Percentiles rank a stretch among this genome's conserved stretches.
These are phyloP conservation scores for Colletotrichum scovillei DNA, from an alignment of 2,329 filamentous ascomycete species.

Conservation along the genomic window DNA sequence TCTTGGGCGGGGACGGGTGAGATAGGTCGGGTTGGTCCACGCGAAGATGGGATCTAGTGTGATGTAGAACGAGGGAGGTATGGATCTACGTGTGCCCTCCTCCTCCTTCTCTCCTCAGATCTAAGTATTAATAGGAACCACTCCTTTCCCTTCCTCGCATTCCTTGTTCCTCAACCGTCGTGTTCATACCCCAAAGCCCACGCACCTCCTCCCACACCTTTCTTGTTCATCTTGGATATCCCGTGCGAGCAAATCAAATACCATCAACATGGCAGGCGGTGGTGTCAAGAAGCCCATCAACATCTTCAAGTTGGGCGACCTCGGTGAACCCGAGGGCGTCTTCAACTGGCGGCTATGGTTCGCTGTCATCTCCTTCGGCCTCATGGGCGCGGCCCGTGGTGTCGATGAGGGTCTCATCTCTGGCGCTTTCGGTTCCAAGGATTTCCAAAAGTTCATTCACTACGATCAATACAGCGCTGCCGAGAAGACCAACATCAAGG, in stretches of 20 bases:
- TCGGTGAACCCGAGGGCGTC: constrained; percentile 75
- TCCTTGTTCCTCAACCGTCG: constrained; percentile 10
- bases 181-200: constrained; percentile 25
- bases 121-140: constrained; percentile 26
- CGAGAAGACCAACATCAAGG: constrained; percentile 75
- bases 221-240: background rate
- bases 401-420: constrained; percentile 85
- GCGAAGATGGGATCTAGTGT: constrained; percentile 15
- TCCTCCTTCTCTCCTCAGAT: background rate
- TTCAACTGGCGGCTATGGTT: constrained; percentile 86
- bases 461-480: constrained; percentile 63
- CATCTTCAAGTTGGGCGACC: constrained; percentile 72
- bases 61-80: background rate
- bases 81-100: background rate
- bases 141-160: background rate
- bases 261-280: constrained; percentile 42
- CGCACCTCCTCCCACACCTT: background rate
- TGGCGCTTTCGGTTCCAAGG: constrained; percentile 74
- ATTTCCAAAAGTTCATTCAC: constrained; percentile 71
- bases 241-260: constrained; percentile 10
- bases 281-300: constrained; percentile 67
- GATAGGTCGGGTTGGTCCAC: background rate
- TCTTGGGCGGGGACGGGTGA: background rate
- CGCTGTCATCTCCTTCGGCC: constrained; percentile 77
- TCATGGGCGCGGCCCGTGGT: constrained; percentile 82